phyloP scores from a whole-genome alignment of 768 basidiomycete genomes.

The Ramaria sp. region DNA sequence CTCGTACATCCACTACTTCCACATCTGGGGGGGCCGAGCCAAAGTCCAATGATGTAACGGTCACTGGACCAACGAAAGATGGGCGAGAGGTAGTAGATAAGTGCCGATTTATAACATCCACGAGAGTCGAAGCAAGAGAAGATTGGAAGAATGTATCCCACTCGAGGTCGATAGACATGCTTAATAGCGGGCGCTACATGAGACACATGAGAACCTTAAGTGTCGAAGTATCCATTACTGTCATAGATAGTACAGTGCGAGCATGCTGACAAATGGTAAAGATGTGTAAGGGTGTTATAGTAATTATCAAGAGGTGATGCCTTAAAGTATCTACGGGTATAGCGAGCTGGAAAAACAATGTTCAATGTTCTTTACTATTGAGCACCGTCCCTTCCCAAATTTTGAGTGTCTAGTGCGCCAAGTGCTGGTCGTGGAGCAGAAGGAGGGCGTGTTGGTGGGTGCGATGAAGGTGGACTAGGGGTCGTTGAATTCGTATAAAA shows the following conservation, averaged over 20 bases:
- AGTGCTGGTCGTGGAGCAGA: slow-evolving; percentile 4
- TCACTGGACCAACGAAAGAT: slow-evolving; percentile 89
- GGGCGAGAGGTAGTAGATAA: slow-evolving; percentile 65
- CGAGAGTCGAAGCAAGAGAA: slow-evolving; percentile 55
- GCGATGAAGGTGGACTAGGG: slow-evolving; percentile 7
- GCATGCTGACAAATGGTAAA: neutral
- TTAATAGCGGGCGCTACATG: too few relatives aligned
- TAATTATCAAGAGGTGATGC: neutral
- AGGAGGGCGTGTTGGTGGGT: slow-evolving; percentile 7
- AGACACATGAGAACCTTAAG: neutral
- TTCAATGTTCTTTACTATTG: neutral
- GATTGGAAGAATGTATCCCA: slow-evolving; percentile 70
- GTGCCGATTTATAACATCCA: slow-evolving; percentile 69
- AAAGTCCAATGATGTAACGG: slow-evolving; percentile 79
- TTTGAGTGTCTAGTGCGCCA: slow-evolving; percentile 4
- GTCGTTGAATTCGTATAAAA: neutral
- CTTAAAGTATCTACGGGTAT: neutral
- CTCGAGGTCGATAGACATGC: slow-evolving; percentile 92
- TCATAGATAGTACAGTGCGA: neutral
- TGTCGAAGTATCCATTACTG: neutral
- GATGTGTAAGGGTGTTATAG: neutral
- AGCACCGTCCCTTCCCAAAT: neutral
- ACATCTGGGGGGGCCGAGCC: slow-evolving; percentile 75
- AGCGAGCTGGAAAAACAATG: neutral
- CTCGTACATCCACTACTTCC: slow-evolving; percentile 83